A percentile compares a stretch with the other conserved stretches of the same genome.
Evolutionary conservation across 305 asterid genomes (phyloP).

Genomic region (Solanum hybrid): DNA sequence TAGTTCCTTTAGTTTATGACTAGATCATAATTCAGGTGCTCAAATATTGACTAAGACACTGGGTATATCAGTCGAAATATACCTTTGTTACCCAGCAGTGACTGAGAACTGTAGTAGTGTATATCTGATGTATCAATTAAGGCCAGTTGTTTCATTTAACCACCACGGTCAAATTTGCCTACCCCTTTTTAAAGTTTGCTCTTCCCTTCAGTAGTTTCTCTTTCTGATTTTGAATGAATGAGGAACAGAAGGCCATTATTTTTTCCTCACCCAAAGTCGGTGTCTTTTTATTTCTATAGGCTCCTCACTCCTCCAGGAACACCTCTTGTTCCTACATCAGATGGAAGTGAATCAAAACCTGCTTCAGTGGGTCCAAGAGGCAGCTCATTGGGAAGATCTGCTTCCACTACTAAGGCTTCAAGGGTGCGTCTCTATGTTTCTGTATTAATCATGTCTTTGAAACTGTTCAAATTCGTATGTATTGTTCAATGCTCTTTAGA

Average conservation of each 20-base stretch:
- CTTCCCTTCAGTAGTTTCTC: background rate
- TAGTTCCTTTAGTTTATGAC: background rate
- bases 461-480: background rate
- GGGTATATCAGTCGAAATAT: background rate
- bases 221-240: background rate
- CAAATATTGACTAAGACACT: background rate
- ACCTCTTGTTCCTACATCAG: conserved; percentile 72
- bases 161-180: background rate
- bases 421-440: conserved; percentile 49
- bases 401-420: conserved; percentile 69
- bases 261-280: background rate
- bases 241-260: background rate
- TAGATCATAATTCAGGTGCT: background rate
- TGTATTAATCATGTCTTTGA: background rate
- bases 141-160: background rate
- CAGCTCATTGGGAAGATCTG: conserved; percentile 57
- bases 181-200: background rate
- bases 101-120: background rate
- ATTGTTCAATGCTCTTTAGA: background rate
- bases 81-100: background rate
- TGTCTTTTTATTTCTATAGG: conserved; percentile 31
- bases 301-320: conserved; percentile 99
- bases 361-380: conserved; percentile 50
- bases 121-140: background rate
- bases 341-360: conserved; percentile 55